phyloP scores from a whole-genome alignment of 768 basidiomycete species.

The Phlebiopsis flavidoalba region DNA sequence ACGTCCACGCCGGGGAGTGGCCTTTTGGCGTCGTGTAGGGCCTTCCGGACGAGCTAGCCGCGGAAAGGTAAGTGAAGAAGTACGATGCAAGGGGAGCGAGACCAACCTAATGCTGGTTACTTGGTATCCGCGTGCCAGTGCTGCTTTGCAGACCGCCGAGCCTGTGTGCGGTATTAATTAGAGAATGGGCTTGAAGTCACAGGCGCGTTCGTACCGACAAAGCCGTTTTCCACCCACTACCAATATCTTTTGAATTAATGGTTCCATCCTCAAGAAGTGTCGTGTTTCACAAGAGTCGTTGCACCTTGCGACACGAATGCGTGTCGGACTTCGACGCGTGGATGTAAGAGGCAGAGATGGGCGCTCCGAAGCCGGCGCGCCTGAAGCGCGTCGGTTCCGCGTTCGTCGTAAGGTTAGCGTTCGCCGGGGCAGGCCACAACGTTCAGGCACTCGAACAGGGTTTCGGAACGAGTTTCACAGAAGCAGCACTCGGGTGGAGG shows the following conservation, averaged over 20 bases:
- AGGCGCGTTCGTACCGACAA: slow-evolving; percentile 58
- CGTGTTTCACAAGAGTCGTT: too few relatives aligned
- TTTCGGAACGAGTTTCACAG: not conserved
- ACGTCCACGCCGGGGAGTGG: slow-evolving; percentile 82
- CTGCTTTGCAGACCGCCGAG: slow-evolving; percentile 89
- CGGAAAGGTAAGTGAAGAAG: not conserved
- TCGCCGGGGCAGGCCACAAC: not conserved
- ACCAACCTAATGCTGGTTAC: slow-evolving; percentile 85
- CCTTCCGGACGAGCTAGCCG: slow-evolving; percentile 71
- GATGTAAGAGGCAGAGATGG: not conserved
- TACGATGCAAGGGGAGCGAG: not conserved
- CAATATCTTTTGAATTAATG: slow-evolving; percentile 56
- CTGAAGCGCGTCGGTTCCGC: not conserved
- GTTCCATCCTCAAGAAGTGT: slow-evolving; percentile 10
- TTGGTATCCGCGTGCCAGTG: slow-evolving; percentile 75
- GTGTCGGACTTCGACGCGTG: too few relatives aligned
- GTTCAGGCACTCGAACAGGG: not conserved
- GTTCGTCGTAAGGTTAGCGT: not conserved
- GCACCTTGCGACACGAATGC: too few relatives aligned
- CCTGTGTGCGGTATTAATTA: slow-evolving; percentile 41
- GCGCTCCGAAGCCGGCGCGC: not conserved
- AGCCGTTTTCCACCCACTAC: slow-evolving; percentile 98
- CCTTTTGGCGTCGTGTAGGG: slow-evolving; percentile 89
- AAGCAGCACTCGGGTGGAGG: not conserved
- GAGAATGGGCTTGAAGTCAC: not conserved